Conservation (phyloP, 2,329 filamentous ascomycete species). For the Mycosphaerella sp. region DNA sequence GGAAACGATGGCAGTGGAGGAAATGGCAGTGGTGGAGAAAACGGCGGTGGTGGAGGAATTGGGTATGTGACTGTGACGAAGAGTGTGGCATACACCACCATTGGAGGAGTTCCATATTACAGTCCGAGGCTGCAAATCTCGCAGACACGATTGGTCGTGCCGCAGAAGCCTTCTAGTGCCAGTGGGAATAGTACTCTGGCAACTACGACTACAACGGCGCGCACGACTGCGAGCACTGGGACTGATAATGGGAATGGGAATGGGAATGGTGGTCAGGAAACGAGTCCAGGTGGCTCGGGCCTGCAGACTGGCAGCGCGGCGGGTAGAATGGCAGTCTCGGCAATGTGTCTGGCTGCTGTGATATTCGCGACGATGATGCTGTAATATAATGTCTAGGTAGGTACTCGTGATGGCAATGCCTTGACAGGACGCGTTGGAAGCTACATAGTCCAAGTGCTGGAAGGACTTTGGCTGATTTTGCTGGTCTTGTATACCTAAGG, state of each 20-base stretch:
- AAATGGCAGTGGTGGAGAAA: too few species aligned
- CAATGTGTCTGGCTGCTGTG: background rate
- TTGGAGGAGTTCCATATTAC: background rate
- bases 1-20: too few species aligned
- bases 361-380: background rate
- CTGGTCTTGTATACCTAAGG: too few species aligned
- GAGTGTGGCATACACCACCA: background rate
- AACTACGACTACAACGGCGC: background rate
- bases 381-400: background rate
- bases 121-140: slow-evolving; percentile 4
- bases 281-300: background rate
- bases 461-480: too few species aligned
- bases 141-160: background rate
- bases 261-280: background rate
- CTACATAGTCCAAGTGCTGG: too few species aligned
- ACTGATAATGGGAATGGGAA: background rate
- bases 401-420: slow-evolving; percentile 1
- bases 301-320: slow-evolving; percentile 1
- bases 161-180: background rate
- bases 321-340: background rate
- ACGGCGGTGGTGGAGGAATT: background rate
- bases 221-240: background rate
- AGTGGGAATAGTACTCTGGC: background rate
- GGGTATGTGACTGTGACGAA: background rate
- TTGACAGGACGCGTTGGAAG: background rate